Base-by-base conservation (phyloP, 305 asterid species). In the Fraxinus albicans region DNA sequence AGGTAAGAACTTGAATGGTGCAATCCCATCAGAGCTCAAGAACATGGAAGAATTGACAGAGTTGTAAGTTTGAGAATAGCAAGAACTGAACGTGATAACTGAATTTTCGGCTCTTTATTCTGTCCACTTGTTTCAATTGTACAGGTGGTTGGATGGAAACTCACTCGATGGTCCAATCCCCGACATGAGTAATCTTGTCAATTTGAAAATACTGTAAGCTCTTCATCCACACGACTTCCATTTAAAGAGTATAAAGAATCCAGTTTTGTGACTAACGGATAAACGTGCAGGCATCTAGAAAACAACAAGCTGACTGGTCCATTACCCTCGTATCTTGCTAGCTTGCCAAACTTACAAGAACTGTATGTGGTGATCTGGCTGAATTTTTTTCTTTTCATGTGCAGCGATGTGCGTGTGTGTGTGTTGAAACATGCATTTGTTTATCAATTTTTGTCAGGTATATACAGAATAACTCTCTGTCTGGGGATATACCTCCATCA, bases 71-170 rank as follows among this genome's bases (percentile, higher is more conserved):
- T 50, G 53, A 75, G 23, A 19, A 77, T 69, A 8, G 34, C 34
- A 78, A 35, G 74, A 35, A 15, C 65, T 34, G 36, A 81, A 33
- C 15, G 19, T 83, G 72, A 38, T 72, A 53, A 77, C 81, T 79
- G 60, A 74, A 78, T 76, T 27, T 70, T 78, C 29, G 8, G 1
- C 29, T 79, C 17, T 21, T 63, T 38, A 55, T 73, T n/a, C 69
- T 35, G 21, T 83, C 82, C n/a, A n/a, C 73, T 65, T 72, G 53
- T 74, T 80, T 76, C 19, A 74, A 65, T 74, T 83, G 67, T 80
- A 34, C 82, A 96, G 99, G 88, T 96, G 99, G 99, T 88, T 96
- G 84, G 96, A 96, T 53, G 90, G 93, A 42, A 96, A 96, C 89
- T 85, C 88, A 10, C 83, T 94, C 40, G 83, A 79, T 0, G 98